phyloP scores from a whole-genome alignment of 805 yeast genomes.

The Komagataella phaffii region DNA sequence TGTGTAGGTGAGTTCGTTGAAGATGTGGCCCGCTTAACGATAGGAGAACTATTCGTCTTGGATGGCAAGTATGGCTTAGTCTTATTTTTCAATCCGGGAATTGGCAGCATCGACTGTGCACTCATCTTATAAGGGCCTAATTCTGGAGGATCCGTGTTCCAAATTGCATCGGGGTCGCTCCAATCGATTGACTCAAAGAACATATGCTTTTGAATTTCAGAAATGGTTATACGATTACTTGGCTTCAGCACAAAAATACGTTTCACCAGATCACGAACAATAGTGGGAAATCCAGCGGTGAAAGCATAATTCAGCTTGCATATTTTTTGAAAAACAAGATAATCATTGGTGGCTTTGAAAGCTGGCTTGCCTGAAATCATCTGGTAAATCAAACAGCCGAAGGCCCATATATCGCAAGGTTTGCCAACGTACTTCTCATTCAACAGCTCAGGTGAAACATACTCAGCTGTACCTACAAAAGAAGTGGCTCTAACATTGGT shows the following conservation, averaged over 20 bases:
- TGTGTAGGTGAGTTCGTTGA: slow-evolving; percentile 2
- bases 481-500: slow-evolving; percentile 59
- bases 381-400: slow-evolving; percentile 46
- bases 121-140: slow-evolving; percentile 59
- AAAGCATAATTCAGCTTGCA: slow-evolving; percentile 72
- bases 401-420: slow-evolving; percentile 49
- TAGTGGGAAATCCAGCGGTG: slow-evolving; percentile 72
- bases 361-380: slow-evolving; percentile 65
- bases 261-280: slow-evolving; percentile 61
- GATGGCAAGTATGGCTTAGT: slow-evolving; percentile 7
- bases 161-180: slow-evolving; percentile 35
- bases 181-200: slow-evolving; percentile 49
- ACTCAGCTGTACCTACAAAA: slow-evolving; percentile 80
- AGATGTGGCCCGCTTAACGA: not conserved
- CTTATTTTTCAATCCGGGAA: slow-evolving; percentile 33
- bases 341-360: slow-evolving; percentile 73
- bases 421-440: slow-evolving; percentile 59
- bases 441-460: slow-evolving; percentile 69
- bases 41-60: not conserved
- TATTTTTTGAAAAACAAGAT: slow-evolving; percentile 69
- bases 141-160: slow-evolving; percentile 50
- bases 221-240: slow-evolving; percentile 42
- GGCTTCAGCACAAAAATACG: slow-evolving; percentile 54
- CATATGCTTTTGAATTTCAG: slow-evolving; percentile 45
- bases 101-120: slow-evolving; percentile 69